Percentiles rank a stretch among this genome's conserved stretches.
phyloP scores from a whole-genome alignment of 495 filamentous ascomycete genomes.

The Parathielavia hyrcaniae region DNA sequence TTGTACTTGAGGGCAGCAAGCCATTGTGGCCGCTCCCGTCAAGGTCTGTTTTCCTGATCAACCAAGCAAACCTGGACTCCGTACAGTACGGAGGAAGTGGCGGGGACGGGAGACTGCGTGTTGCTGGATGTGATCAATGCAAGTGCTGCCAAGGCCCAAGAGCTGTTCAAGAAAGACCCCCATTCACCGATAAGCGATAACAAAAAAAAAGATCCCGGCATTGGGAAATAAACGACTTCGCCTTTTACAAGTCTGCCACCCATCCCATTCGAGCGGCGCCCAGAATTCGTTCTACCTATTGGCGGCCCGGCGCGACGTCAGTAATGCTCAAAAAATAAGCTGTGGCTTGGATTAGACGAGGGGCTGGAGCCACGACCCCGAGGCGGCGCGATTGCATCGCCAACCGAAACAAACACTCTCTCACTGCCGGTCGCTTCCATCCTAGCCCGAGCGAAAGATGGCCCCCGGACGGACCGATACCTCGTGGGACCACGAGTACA shows the following conservation, averaged over 20 bases:
- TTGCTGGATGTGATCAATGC: too few species aligned
- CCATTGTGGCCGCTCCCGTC: too few species aligned
- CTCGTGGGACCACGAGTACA: constrained; percentile 73
- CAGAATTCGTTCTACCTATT: not conserved
- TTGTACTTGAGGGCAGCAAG: too few species aligned
- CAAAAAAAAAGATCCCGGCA: constrained; percentile 21
- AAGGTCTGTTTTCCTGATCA: too few species aligned
- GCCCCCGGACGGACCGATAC: constrained; percentile 50
- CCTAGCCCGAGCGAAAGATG: constrained; percentile 42
- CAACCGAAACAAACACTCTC: not conserved
- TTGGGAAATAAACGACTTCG: not conserved
- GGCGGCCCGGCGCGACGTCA: not conserved
- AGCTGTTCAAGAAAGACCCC: too few species aligned
- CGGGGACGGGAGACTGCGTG: too few species aligned
- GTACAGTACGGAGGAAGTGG: too few species aligned
- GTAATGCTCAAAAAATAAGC: constrained; percentile 9
- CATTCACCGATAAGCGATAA: constrained; percentile 30
- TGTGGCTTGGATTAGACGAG: not conserved
- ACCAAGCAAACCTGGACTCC: too few species aligned
- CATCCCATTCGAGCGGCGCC: not conserved
- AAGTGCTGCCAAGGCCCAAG: too few species aligned
- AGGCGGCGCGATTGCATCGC: constrained; percentile 3
- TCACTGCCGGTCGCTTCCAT: not conserved
- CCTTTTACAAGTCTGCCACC: not conserved
- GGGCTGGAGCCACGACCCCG: not conserved